Percentiles rank a stretch among this genome's conserved stretches.
These are phyloP conservation scores for Zygoascus sp. DNA, from an alignment of 1,139 yeast species.

Conservation along the genomic window DNA sequence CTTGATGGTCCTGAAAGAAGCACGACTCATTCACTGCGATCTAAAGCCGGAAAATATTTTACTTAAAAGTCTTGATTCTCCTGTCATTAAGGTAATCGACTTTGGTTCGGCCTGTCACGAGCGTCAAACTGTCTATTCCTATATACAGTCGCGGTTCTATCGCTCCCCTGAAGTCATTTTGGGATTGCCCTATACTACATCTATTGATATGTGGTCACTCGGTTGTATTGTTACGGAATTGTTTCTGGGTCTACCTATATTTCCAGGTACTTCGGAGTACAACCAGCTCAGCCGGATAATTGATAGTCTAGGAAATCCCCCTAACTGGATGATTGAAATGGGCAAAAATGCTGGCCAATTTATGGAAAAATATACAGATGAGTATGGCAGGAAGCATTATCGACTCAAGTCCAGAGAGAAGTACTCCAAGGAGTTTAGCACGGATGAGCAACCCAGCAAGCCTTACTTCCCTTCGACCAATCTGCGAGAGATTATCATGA, in stretches of 20 bases:
- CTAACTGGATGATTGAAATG: conserved; percentile 94
- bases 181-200: conserved; percentile 80
- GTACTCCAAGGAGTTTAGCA: conserved; percentile 51
- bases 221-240: conserved; percentile 96
- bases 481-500: conserved; percentile 68
- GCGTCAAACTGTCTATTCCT: conserved; percentile 82
- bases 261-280: conserved; percentile 93
- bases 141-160: conserved; percentile 92
- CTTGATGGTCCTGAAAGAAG: conserved; percentile 70
- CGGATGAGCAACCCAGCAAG: conserved; percentile 73
- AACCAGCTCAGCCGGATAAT: conserved; percentile 82
- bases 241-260: conserved; percentile 86
- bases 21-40: conserved; percentile 91
- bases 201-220: conserved; percentile 97
- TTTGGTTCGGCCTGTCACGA: conserved; percentile 97
- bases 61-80: conserved; percentile 74
- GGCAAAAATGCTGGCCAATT: conserved; percentile 79
- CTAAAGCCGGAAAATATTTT: conserved; percentile 93
- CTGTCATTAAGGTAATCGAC: conserved; percentile 88
- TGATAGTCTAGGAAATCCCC: conserved; percentile 82
- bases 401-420: conserved; percentile 54
- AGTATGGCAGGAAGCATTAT: conserved; percentile 39
- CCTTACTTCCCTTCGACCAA: conserved; percentile 75
- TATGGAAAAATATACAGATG: conserved; percentile 45
- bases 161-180: conserved; percentile 93